Percentiles rank a stretch among this genome's conserved stretches.
phyloP scores from a whole-genome alignment of 768 basidiomycete species.

The Phaeotremella fagi region DNA sequence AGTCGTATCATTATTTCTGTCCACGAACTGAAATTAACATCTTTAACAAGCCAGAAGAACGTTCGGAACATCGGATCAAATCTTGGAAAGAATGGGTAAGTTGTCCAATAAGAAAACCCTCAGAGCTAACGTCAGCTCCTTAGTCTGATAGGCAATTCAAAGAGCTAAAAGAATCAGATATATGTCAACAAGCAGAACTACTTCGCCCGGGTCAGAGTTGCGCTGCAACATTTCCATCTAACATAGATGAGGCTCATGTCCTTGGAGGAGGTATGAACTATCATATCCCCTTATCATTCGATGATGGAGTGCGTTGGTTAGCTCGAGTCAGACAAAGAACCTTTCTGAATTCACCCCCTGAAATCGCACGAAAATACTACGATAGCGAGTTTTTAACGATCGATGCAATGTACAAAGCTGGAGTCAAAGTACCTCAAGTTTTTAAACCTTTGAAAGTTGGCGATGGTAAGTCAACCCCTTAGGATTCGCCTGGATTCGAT shows the following conservation, averaged over 20 bases:
- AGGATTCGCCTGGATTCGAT: neutral
- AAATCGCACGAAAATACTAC: neutral
- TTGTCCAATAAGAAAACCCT: neutral
- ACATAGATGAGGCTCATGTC: neutral
- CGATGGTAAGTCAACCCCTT: no score
- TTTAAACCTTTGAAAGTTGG: neutral
- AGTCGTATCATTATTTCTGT: no score
- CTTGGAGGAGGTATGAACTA: slow-evolving; percentile 5
- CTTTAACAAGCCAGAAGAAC: neutral
- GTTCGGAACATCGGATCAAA: neutral
- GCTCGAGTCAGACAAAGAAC: slow-evolving; percentile 11
- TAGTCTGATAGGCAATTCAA: no score
- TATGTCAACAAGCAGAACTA: neutral
- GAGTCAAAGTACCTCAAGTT: slow-evolving; percentile 4
- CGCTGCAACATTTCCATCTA: neutral
- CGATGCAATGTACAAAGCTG: slow-evolving; percentile 2
- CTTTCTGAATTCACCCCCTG: neutral
- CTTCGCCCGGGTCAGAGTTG: neutral
- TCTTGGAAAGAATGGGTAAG: neutral
- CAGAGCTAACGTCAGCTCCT: neutral
- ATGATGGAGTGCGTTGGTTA: slow-evolving; percentile 15
- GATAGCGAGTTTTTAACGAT: slow-evolving; percentile 15
- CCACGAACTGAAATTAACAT: neutral
- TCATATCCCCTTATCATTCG: slow-evolving; percentile 12
- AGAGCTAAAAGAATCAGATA: neutral